Percentiles rank a stretch among this genome's conserved stretches.
Conservation (phyloP, 176 grass and related monocot species). For the Thinopyrum elongatum region DNA sequence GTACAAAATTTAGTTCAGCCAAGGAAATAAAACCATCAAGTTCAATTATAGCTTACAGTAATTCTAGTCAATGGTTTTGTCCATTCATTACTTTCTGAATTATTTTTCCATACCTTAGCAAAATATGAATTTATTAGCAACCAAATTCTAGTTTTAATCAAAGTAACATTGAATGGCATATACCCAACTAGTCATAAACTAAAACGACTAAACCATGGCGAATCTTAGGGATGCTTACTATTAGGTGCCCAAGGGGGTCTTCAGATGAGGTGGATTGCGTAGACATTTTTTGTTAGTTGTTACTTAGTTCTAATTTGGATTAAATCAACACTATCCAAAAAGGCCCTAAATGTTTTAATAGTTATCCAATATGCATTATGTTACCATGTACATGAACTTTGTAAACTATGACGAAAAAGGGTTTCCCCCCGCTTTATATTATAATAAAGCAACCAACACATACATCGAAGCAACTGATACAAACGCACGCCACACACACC, state of each 20-base stretch:
- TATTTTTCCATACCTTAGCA: neutral
- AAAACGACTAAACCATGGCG: neutral
- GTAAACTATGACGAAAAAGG: too few relatives aligned
- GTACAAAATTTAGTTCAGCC: neutral
- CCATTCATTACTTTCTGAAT: neutral
- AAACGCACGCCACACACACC: too few relatives aligned
- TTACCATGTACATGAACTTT: neutral
- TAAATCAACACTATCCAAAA: neutral
- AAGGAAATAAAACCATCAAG: slow-evolving; percentile 6
- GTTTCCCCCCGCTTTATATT: too few relatives aligned
- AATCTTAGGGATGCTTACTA: neutral
- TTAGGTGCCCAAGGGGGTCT: neutral
- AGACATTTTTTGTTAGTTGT: neutral
- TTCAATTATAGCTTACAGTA: neutral
- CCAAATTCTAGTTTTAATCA: neutral
- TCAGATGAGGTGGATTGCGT: neutral
- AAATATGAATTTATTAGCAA: neutral
- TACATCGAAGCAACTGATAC: too few relatives aligned
- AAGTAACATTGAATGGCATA: neutral
- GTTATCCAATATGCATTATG: neutral
- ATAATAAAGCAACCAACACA: too few relatives aligned
- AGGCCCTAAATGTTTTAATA: neutral
- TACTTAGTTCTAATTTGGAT: neutral
- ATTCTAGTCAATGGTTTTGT: neutral
- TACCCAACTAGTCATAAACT: neutral